Base-by-base conservation (phyloP, 805 yeast species). In the Candida dendrica region DNA sequence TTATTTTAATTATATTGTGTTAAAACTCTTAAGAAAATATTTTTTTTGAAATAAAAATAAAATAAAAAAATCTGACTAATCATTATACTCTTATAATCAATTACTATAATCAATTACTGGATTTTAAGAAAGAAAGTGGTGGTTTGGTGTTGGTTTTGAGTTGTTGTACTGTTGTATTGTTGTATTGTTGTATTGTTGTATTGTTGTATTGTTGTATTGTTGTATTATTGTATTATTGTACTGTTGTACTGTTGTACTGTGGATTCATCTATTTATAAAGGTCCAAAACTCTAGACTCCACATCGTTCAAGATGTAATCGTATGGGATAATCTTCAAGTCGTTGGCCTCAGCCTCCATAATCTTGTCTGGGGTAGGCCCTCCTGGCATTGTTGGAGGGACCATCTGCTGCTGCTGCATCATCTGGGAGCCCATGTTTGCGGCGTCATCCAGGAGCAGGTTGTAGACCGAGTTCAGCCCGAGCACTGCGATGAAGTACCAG, bases 401-500 rank as follows among this genome's bases (percentile, higher is more conserved):
- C 27, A 22, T 22, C 36, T 51, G 61, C 35, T 65, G 72, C 43
- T 70, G 72, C 40, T 63, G 63, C 47, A 66, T 63, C 52, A 75
- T 59, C 35, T 69, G 68, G 36, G 69, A 66, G 2, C 69, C 77
- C 37, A 73, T 66, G 6, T 66, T 61, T 3, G 51, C 56, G 44
- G 51, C 56, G 44, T 74, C 77, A 11, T 79, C 80, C 49, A 87
- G 72, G 7, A 89, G 48, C 41, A 91, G 71, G 32, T 84, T 74
- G 59, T 82, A 84, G 2, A 93, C 80, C 0, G 96, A 84, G 50
- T 77, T 76, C 46, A 93, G 71, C 24, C 98, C 98, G 39, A 90
- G 61, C 46, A 88, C 75, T 42, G 88, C 85, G 41, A 91, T 84
- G 60, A 93, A 86, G 60, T 91, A 93, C 98, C 98, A 93, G 5